phyloP scores from a whole-genome alignment of 2,329 filamentous ascomycete genomes.

The Cryphonectria parasitica region DNA sequence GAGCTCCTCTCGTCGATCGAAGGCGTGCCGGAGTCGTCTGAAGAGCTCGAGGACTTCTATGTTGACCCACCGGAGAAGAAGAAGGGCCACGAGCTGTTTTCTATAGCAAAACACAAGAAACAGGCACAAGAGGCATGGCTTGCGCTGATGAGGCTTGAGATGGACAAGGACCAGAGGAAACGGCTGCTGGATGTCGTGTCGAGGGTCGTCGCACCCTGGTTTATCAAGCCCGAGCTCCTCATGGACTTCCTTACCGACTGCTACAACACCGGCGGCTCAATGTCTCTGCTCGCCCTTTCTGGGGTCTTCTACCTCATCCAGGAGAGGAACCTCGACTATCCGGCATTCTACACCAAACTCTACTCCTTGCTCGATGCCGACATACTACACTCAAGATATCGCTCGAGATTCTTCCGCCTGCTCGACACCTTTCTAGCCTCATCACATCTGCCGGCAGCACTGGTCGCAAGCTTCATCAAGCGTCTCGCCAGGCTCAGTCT shows the following conservation, averaged over 20 bases:
- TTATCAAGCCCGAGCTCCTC: conserved; percentile 82
- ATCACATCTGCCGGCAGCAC: conserved; percentile 85
- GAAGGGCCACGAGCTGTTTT: conserved; percentile 68
- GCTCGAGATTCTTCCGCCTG: conserved; percentile 89
- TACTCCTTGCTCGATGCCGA: conserved; percentile 89
- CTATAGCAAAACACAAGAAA: conserved; percentile 72
- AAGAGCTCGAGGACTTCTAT: conserved; percentile 72
- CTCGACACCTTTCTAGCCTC: conserved; percentile 89
- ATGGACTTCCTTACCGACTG: conserved; percentile 98
- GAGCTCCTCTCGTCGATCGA: conserved; percentile 69
- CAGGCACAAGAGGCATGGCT: conserved; percentile 88
- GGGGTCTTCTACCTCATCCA: conserved; percentile 95
- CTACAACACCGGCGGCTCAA: conserved; percentile 84
- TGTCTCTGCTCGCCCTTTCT: conserved; percentile 83
- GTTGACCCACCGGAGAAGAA: conserved; percentile 63
- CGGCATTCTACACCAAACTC: conserved; percentile 88
- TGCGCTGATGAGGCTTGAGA: conserved; percentile 68
- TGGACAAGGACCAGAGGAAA: conserved; percentile 78
- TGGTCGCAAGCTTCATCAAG: conserved; percentile 97
- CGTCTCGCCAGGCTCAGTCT: conserved; percentile 82
- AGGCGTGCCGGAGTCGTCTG: conserved; percentile 67
- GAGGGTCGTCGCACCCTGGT: conserved; percentile 83
- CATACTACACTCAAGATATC: conserved; percentile 90
- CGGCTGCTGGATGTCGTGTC: conserved; percentile 75
- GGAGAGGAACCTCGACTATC: conserved; percentile 93